phyloP scores from a whole-genome alignment of 495 filamentous ascomycete genomes.

The Emericellopsis terricola region DNA sequence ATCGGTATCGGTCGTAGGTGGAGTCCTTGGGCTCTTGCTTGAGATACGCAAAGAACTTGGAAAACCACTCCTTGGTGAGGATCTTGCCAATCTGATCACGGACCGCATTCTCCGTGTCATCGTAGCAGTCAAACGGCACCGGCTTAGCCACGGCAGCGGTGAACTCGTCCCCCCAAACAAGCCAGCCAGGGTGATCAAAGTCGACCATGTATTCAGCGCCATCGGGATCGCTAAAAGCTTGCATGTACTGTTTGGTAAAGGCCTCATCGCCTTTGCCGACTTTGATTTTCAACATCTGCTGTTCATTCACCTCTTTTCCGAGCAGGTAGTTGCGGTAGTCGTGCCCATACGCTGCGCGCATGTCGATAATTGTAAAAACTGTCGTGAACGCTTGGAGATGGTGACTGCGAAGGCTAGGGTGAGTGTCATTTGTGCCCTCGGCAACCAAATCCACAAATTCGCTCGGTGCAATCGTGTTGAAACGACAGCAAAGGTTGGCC shows the following conservation, averaged over 20 bases:
- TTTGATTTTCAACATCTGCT: slow-evolving; percentile 53
- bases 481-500: slow-evolving; percentile 71
- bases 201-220: slow-evolving; percentile 73
- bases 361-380: slow-evolving; percentile 66
- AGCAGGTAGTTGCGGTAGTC: slow-evolving; percentile 70
- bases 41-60: slow-evolving; percentile 73
- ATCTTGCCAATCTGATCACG: slow-evolving; percentile 67
- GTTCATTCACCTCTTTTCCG: slow-evolving; percentile 46
- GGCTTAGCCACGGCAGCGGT: slow-evolving; percentile 55
- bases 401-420: slow-evolving; percentile 66
- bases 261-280: slow-evolving; percentile 53
- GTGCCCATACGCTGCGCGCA: slow-evolving; percentile 71
- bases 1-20: slow-evolving; percentile 68
- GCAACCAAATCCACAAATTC: slow-evolving; percentile 73
- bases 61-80: slow-evolving; percentile 71
- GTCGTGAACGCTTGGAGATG: slow-evolving; percentile 66
- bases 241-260: slow-evolving; percentile 63
- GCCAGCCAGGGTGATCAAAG: slow-evolving; percentile 83
- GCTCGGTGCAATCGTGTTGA: slow-evolving; percentile 67
- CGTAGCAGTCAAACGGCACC: slow-evolving; percentile 54
- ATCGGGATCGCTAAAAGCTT: slow-evolving; percentile 60
- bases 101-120: slow-evolving; percentile 58
- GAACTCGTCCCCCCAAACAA: slow-evolving; percentile 86
- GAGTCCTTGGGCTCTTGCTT: slow-evolving; percentile 93
- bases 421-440: slow-evolving; percentile 69